Conservation (phyloP, 176 grass and related monocot genomes). For the Bromus sterilis region DNA sequence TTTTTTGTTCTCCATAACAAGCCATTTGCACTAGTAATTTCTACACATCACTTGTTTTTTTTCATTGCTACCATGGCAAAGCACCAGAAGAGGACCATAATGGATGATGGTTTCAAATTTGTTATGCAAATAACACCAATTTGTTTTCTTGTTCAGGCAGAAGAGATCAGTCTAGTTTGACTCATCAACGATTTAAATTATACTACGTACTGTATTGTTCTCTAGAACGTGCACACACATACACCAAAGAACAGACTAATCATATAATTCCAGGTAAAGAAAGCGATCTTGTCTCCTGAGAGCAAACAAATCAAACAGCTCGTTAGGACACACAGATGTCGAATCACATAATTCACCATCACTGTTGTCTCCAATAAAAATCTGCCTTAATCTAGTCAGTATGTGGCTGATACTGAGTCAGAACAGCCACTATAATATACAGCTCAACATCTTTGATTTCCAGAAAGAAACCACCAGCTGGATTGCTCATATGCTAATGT, state of each 20-base stretch:
- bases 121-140: background rate
- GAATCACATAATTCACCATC: background rate
- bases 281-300: background rate
- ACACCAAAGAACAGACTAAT: background rate
- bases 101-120: background rate
- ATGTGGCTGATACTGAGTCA: constrained; percentile 7
- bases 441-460: background rate
- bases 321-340: background rate
- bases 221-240: background rate
- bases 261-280: background rate
- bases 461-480: background rate
- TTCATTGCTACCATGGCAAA: background rate
- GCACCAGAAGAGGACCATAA: background rate
- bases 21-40: background rate
- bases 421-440: constrained; percentile 10
- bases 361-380: background rate
- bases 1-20: background rate
- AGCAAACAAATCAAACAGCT: constrained; percentile 13
- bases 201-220: background rate
- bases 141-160: background rate
- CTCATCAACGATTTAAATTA: background rate
- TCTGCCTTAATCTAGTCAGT: background rate
- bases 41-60: background rate
- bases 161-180: background rate
- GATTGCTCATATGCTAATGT: constrained; percentile 4